Evolutionary conservation across 768 basidiomycete species (phyloP), one percentile per base, ranked within the genome.

Genomic region (Multifurca ochricompacta): DNA sequence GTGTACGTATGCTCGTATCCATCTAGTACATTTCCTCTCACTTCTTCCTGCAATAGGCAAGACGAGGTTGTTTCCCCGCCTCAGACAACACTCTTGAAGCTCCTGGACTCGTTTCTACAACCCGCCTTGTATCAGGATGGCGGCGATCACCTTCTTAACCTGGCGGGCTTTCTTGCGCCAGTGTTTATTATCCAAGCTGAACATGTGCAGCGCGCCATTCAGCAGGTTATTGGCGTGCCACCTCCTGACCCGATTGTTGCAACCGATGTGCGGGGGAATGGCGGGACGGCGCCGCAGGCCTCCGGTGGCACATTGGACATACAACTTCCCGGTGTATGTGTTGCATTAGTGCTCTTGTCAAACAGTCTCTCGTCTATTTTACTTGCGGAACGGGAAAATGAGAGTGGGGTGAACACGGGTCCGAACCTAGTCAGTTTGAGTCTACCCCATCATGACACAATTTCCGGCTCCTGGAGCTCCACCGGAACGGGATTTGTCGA

Each of bases 21-120:
- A 7, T 16, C 27, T 49, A 8, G 36, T 47, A 37, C 44, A 30
- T 14, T 21, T 47, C 4, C 41, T 36, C 6, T 32, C 13, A 41
- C 36, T 48, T 19, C 28, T 28, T 4, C n/a, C 47, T 5, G 13
- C 10, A 23, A 47, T 66, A 89, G 89, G 54, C 57, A 70, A 21
- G 80, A 77, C 42, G 91, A 92, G 69, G 74, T 82, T 11, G 78
- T 93, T 36, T 81, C 88, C 5, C 89, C 91, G 0, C 83, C 87
- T 60, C 93, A 95, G 67, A 90, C 83, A 4, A 87, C 80, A n/a
- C 71, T 95, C 10, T 78, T 96, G 54, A 94, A 93, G 68, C 73
- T 95, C 14, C 71, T 93, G 11, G 93, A 95, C 65, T 87, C 90
- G 1, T 85, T 89, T 64, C 72, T 92, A 50, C 85, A 89, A 59